phyloP scores from a whole-genome alignment of 1,139 yeast genomes.

The Lodderomyces oxycetoniae region DNA sequence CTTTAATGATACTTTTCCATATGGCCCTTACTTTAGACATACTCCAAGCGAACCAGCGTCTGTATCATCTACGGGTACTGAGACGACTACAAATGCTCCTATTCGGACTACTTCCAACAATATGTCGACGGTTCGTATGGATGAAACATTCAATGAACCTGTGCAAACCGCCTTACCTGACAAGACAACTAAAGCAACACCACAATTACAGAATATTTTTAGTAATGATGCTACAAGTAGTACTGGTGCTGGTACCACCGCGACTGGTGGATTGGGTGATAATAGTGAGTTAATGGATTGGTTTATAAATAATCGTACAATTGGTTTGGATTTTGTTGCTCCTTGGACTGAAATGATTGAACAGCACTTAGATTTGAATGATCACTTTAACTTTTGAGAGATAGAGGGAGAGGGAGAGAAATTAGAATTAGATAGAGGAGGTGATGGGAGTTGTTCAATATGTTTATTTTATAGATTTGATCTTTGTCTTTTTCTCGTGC shows the following conservation, averaged over 20 bases:
- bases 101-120: neutral
- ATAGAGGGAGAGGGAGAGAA: neutral
- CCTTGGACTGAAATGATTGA: constrained; percentile 88
- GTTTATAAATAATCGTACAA: constrained; percentile 60
- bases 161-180: neutral
- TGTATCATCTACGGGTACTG: constrained; percentile 3
- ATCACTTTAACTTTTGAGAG: constrained; percentile 26
- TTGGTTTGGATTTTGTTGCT: constrained; percentile 82
- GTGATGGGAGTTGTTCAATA: no score
- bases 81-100: constrained; percentile 2
- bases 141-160: neutral
- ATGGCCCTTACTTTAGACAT: constrained; percentile 7
- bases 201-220: constrained; percentile 11
- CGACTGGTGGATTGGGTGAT: constrained; percentile 31
- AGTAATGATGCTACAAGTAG: constrained; percentile 9
- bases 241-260: neutral
- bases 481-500: no score
- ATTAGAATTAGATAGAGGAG: no score
- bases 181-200: constrained; percentile 10
- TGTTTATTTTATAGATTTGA: no score
- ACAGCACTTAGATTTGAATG: constrained; percentile 44
- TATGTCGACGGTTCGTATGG: neutral
- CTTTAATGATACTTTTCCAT: constrained; percentile 8
- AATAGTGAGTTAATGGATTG: constrained; percentile 67
- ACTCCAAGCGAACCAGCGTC: constrained; percentile 4